Conservation (phyloP, 345 rosid species). For the Bruguiera parviflora region DNA sequence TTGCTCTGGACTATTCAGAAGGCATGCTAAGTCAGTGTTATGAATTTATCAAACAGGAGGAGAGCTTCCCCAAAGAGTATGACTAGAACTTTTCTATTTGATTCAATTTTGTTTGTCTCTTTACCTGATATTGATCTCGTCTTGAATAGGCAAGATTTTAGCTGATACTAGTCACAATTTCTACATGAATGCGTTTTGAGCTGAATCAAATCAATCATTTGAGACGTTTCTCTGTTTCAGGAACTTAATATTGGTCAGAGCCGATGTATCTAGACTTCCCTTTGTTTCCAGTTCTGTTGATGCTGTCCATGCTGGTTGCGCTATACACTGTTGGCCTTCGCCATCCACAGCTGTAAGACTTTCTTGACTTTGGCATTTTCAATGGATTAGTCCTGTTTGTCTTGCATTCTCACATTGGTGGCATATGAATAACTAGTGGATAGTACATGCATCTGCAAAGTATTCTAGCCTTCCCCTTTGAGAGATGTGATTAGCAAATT, state of each 20-base stretch:
- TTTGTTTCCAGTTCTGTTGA: constrained; percentile 67
- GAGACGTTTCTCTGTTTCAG: constrained; percentile 29
- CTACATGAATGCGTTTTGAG: not conserved
- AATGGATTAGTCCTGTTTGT: not conserved
- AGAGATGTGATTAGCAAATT: too few relatives aligned
- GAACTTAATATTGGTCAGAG: constrained; percentile 73
- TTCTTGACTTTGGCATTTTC: constrained; percentile 1
- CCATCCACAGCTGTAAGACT: constrained; percentile 68
- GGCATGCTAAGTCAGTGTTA: constrained; percentile 81
- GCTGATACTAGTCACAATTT: not conserved
- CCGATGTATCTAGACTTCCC: constrained; percentile 86
- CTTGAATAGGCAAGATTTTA: not conserved
- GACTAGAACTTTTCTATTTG: constrained; percentile 6
- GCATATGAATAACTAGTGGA: not conserved
- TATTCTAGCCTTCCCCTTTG: too few relatives aligned
- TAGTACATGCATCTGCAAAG: not conserved
- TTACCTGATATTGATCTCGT: not conserved
- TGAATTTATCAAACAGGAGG: constrained; percentile 56
- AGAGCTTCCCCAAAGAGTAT: constrained; percentile 70
- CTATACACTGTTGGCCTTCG: constrained; percentile 94
- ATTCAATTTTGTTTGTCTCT: not conserved
- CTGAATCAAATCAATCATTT: not conserved
- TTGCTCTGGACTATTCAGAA: constrained; percentile 88
- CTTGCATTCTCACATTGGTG: not conserved
- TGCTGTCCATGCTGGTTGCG: constrained; percentile 91